These are phyloP conservation scores for Lipomyces yamadae DNA, from an alignment of 805 yeast genomes.

Conservation along the genomic window DNA sequence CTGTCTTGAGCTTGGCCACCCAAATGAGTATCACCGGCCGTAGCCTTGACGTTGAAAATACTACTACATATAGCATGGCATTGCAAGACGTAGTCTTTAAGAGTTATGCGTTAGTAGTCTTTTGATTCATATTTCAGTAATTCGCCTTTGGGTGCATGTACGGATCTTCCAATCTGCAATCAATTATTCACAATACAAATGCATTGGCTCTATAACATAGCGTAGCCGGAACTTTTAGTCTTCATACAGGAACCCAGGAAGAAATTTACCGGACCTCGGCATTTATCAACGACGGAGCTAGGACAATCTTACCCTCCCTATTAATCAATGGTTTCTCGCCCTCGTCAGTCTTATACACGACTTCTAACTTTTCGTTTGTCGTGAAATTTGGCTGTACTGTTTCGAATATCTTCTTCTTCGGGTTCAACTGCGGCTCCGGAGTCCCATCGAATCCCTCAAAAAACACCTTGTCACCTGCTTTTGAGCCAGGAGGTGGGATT, in stretches of 20 bases:
- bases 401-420: conserved; percentile 99
- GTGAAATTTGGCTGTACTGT: conserved; percentile 88
- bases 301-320: conserved; percentile 76
- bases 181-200: background rate
- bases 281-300: conserved; percentile 68
- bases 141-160: too few relatives aligned
- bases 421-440: conserved; percentile 91
- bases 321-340: conserved; percentile 77
- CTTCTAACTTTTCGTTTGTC: conserved; percentile 75
- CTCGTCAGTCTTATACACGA: conserved; percentile 68
- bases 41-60: too few relatives aligned
- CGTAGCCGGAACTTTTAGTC: background rate
- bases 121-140: too few relatives aligned
- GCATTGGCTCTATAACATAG: background rate
- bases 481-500: conserved; percentile 89
- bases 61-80: background rate
- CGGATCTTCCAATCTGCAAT: too few relatives aligned
- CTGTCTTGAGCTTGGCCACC: too few relatives aligned
- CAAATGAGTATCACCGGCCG: too few relatives aligned
- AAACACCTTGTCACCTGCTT: conserved; percentile 95
- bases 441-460: conserved; percentile 88
- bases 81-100: too few relatives aligned
- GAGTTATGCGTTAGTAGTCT: too few relatives aligned
- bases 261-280: conserved; percentile 78
- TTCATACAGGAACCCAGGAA: background rate